Percentiles rank a stretch among this genome's conserved stretches.
Conservation (phyloP, 2,329 filamentous ascomycete genomes). For the Bipolaris victoriae region DNA sequence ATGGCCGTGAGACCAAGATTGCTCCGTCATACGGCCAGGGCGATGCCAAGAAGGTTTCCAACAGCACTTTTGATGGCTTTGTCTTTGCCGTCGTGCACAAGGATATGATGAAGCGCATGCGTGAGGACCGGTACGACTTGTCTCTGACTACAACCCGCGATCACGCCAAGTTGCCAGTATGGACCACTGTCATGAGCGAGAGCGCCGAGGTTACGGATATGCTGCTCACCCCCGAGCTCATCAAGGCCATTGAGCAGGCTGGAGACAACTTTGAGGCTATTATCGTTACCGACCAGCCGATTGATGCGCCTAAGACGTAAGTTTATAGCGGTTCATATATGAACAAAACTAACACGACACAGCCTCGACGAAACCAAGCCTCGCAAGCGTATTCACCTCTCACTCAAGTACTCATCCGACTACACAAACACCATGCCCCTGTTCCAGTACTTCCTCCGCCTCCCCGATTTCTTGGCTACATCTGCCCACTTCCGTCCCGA, state of each 20-base stretch:
- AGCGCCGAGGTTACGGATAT: constrained; percentile 91
- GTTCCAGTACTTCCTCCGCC: constrained; percentile 79
- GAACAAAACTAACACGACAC: constrained; percentile 12
- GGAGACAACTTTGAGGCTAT: constrained; percentile 81
- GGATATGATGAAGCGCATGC: constrained; percentile 85
- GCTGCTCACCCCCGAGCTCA: constrained; percentile 84
- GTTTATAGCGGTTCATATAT: constrained; percentile 38
- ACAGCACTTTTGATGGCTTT: constrained; percentile 80
- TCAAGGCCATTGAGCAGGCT: constrained; percentile 76
- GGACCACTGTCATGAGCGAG: constrained; percentile 95
- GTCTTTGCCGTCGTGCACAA: constrained; percentile 97
- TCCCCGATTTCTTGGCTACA: constrained; percentile 81
- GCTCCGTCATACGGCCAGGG: constrained; percentile 69
- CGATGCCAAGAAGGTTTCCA: constrained; percentile 66
- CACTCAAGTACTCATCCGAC: constrained; percentile 67
- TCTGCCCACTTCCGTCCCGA: constrained; percentile 84
- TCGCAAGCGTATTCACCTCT: constrained; percentile 85
- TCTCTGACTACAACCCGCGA: constrained; percentile 95
- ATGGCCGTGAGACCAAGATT: constrained; percentile 83
- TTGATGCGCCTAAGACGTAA: constrained; percentile 84
- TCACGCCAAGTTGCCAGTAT: constrained; percentile 83
- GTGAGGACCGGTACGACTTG: constrained; percentile 92
- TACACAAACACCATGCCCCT: constrained; percentile 71
- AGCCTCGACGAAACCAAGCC: constrained; percentile 84
- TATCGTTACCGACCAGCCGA: constrained; percentile 86